phyloP scores from a whole-genome alignment of 345 rosid species.

The Noccaea caerulescens region DNA sequence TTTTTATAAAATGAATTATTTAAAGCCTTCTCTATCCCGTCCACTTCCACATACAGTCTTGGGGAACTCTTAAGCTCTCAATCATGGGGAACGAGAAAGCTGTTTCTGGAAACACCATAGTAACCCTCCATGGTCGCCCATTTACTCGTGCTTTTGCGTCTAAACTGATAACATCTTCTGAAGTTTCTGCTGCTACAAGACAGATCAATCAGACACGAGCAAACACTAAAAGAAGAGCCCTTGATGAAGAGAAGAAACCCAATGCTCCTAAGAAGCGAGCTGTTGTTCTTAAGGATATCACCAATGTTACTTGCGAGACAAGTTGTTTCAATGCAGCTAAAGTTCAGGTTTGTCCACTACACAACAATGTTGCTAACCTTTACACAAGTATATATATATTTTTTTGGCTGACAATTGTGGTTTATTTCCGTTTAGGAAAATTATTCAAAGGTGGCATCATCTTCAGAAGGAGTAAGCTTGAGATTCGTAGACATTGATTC shows the following conservation, averaged over 20 bases:
- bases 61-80: not conserved
- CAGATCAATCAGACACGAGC: slow-evolving; percentile 45
- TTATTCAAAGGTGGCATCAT: slow-evolving; percentile 52
- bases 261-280: slow-evolving; percentile 64
- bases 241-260: slow-evolving; percentile 50
- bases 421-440: slow-evolving; percentile 46
- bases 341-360: slow-evolving; percentile 48
- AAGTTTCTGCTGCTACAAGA: slow-evolving; percentile 40
- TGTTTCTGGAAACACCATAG: slow-evolving; percentile 41
- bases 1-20: not conserved
- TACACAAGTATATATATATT: not conserved
- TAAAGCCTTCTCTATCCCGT: slow-evolving; percentile 34
- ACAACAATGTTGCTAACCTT: not conserved
- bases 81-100: slow-evolving; percentile 63
- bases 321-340: slow-evolving; percentile 62
- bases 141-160: slow-evolving; percentile 78
- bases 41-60: slow-evolving; percentile 29
- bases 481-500: slow-evolving; percentile 66
- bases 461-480: slow-evolving; percentile 34
- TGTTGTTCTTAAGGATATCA: slow-evolving; percentile 68
- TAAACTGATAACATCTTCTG: slow-evolving; percentile 42
- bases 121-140: slow-evolving; percentile 50
- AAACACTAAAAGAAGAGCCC: slow-evolving; percentile 57
- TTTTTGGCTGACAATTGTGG: slow-evolving; percentile 7
- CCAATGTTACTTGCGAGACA: slow-evolving; percentile 58